phyloP scores from a whole-genome alignment of 257 asterid species.

The Fraxinus anomala region DNA sequence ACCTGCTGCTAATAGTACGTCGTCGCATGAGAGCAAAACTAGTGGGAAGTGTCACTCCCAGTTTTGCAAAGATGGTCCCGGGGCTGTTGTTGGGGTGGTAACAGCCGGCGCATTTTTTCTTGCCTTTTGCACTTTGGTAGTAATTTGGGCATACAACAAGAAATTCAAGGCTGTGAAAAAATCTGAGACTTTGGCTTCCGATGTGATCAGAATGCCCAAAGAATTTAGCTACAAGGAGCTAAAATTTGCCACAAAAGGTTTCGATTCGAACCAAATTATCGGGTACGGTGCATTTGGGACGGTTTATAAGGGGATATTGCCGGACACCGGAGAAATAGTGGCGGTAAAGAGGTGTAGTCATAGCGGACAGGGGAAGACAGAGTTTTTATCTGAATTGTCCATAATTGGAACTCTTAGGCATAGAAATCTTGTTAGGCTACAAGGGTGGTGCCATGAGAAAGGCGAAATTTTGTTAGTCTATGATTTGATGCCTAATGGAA shows the following conservation, averaged over 20 bases:
- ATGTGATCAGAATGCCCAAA: constrained; percentile 77
- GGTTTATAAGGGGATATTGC: constrained; percentile 61
- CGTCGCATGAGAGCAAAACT: constrained; percentile 30
- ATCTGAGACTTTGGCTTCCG: constrained; percentile 49
- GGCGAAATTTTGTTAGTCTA: constrained; percentile 74
- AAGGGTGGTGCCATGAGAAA: constrained; percentile 86
- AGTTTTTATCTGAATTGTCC: constrained; percentile 70
- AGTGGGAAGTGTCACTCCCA: constrained; percentile 52
- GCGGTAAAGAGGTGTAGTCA: constrained; percentile 84
- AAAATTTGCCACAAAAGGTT: constrained; percentile 60
- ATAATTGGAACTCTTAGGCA: constrained; percentile 82
- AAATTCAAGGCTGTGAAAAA: constrained; percentile 45
- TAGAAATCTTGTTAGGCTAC: constrained; percentile 72
- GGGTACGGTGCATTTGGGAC: constrained; percentile 87
- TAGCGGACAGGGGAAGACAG: constrained; percentile 66
- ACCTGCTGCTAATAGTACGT: constrained; percentile 28
- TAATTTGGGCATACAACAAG: constrained; percentile 62
- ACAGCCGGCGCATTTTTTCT: constrained; percentile 74
- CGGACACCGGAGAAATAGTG: constrained; percentile 52
- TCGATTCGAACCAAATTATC: constrained; percentile 47
- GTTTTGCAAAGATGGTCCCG: constrained; percentile 61
- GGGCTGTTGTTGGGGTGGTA: constrained; percentile 74
- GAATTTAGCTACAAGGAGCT: constrained; percentile 73
- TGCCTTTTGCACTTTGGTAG: constrained; percentile 47
- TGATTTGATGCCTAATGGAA: constrained; percentile 79